phyloP scores from a whole-genome alignment of 768 basidiomycete genomes.

The Suillus hirtellus region DNA sequence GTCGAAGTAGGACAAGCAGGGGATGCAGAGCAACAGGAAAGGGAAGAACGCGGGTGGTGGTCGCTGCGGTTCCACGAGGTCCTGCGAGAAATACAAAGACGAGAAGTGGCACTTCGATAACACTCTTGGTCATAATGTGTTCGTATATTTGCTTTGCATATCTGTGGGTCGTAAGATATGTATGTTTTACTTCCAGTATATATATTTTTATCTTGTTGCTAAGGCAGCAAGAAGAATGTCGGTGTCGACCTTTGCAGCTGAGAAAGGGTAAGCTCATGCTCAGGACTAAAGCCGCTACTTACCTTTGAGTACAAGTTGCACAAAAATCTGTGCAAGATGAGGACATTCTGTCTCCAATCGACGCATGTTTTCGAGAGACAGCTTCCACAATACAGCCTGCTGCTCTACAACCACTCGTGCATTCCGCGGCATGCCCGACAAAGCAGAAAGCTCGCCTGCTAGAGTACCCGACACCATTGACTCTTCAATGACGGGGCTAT shows the following conservation, averaged over 20 bases:
- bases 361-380: slow-evolving; percentile 59
- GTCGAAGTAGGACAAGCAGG: slow-evolving; percentile 28
- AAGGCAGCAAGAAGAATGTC: slow-evolving; percentile 61
- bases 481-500: slow-evolving; percentile 70
- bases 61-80: slow-evolving; percentile 64
- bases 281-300: slow-evolving; percentile 19
- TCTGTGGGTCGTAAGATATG: not conserved
- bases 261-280: not conserved
- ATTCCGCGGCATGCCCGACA: slow-evolving; percentile 79
- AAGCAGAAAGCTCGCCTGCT: slow-evolving; percentile 86
- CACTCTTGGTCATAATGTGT: not conserved
- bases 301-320: slow-evolving; percentile 76
- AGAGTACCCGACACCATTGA: slow-evolving; percentile 93
- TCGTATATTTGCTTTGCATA: slow-evolving; percentile 6
- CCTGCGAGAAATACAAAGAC: slow-evolving; percentile 50
- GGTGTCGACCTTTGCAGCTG: slow-evolving; percentile 66
- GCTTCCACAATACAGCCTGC: slow-evolving; percentile 77
- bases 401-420: slow-evolving; percentile 84
- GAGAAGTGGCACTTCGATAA: slow-evolving; percentile 16
- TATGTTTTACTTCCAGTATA: not conserved
- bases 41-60: slow-evolving; percentile 79
- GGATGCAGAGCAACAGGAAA: slow-evolving; percentile 44
- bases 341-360: slow-evolving; percentile 69
- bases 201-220: slow-evolving; percentile 39
- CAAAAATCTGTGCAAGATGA: slow-evolving; percentile 61